Base-by-base conservation (phyloP, 805 yeast genomes). In the Clavispora phyllophila region DNA sequence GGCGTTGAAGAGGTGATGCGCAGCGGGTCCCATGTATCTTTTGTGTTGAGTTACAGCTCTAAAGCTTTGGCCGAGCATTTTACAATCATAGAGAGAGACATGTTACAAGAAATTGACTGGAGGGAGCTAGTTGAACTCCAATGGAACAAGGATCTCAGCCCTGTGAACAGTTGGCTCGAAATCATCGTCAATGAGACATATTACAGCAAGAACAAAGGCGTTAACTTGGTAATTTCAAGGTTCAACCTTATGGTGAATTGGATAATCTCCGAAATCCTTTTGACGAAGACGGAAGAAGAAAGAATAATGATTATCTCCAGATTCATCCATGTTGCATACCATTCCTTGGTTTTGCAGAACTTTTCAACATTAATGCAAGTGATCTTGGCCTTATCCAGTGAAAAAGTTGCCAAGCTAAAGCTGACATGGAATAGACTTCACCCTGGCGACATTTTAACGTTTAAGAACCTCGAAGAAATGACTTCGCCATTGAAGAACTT, bases 231-330 rank as follows among this genome's bases (percentile, higher is more conserved):
- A 10, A 81, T 88, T 31, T 75, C 95, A 0, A 70, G 99, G 46
- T 93, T 90, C 71, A 90, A 91, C 57, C 66, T 91, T 45, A 82
- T 87, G 68, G 90, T 87, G 6, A 87, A 87, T 54, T 91, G 98
- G 98, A 81, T 90, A 32, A 80, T 87, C 26, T 87, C 96, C 0
- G 96, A 91, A 65, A 78, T 93, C 42, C 61, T 88, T 13, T 66
- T 91, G 46, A 87, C 96, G 9, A 72, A 71, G 43, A 67, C 73
- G 34, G 68, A 76, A 20, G 70, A 68, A 3, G 77, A 87, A 50
- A 72, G 91, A 50, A 78, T 81, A 34, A 72, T 78, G 43, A 75
- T 90, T 1, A 76, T 90, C n/a, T 81, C 88, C n/a, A 72, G 91
- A 50, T 88, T 86, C 54, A 87, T 91, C 45, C 96, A 87, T 53